phyloP scores from a whole-genome alignment of 225 moss, liverwort and hornwort species.

The Marchantia paleacea region DNA sequence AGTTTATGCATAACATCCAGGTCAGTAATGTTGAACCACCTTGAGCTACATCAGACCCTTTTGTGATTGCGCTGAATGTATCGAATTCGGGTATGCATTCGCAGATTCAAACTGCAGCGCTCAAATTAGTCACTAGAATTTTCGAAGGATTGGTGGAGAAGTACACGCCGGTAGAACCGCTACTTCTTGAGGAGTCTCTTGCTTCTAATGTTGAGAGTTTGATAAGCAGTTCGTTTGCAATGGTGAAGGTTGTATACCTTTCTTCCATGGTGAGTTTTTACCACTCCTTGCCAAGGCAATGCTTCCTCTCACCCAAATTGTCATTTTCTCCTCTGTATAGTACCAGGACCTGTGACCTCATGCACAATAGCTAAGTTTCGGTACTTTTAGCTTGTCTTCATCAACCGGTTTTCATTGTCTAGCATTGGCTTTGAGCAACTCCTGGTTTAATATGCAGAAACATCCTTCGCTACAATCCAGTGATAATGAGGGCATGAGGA shows the following conservation, averaged over 20 bases:
- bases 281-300: neutral
- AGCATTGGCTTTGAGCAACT: neutral
- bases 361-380: too few species aligned
- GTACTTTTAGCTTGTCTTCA: neutral
- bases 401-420: neutral
- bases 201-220: slow-evolving; percentile 18
- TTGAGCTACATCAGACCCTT: neutral
- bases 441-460: slow-evolving; percentile 11
- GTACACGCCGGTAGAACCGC: slow-evolving; percentile 7
- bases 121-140: slow-evolving; percentile 9
- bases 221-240: slow-evolving; percentile 30
- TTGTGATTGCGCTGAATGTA: neutral
- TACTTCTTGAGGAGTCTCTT: slow-evolving; percentile 18
- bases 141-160: slow-evolving; percentile 19
- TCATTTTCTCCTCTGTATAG: neutral
- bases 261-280: slow-evolving; percentile 21
- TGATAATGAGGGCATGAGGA: slow-evolving; percentile 23
- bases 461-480: slow-evolving; percentile 13
- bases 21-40: too few species aligned
- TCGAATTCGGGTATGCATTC: neutral
- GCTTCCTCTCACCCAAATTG: neutral
- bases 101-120: slow-evolving; percentile 18
- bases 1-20: too few species aligned
- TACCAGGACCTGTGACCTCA: too few species aligned
- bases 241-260: slow-evolving; percentile 23